These are phyloP conservation scores for Cystofilobasidium ferigula DNA, from an alignment of 768 basidiomycete species.

Conservation along the genomic window DNA sequence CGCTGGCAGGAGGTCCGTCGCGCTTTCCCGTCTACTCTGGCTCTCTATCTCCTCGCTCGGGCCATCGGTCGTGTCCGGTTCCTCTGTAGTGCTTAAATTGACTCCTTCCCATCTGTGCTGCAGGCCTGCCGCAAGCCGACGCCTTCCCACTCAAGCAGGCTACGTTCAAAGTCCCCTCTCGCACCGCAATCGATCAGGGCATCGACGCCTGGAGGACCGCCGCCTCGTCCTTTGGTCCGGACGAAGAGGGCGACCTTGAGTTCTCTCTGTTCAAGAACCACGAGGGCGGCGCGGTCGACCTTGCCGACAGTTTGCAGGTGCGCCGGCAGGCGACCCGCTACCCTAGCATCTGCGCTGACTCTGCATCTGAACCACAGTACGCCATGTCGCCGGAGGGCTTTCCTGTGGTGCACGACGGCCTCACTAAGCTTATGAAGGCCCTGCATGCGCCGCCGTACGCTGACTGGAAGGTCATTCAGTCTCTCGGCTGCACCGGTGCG, in stretches of 20 bases:
- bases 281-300: not conserved
- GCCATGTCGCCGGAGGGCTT: constrained; percentile 10
- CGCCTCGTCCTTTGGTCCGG: not conserved
- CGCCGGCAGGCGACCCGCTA: no score
- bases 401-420: constrained; percentile 4
- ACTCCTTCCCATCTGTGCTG: no score
- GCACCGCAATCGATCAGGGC: not conserved
- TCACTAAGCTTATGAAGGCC: constrained; percentile 6
- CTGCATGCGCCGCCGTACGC: constrained; percentile 14
- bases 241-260: not conserved
- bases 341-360: not conserved
- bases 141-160: not conserved
- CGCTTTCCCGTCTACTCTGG: not conserved
- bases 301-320: not conserved
- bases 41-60: not conserved
- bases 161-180: not conserved
- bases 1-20: not conserved
- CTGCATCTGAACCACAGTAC: constrained; percentile 6
- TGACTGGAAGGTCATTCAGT: constrained; percentile 7
- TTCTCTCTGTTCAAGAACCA: not conserved
- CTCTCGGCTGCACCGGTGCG: constrained; percentile 23
- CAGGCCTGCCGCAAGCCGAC: not conserved
- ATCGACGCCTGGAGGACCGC: not conserved
- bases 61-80: not conserved
- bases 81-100: not conserved